phyloP scores from a whole-genome alignment of 345 rosid species.

The rapeseed (Brassica napus) region Da-Ae NC_063434.1:11170001-11170500 shows the following conservation, averaged over 20 bases:
- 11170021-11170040: conserved; percentile 32
- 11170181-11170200: not conserved
- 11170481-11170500: conserved; percentile 9
- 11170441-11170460: conserved; percentile 27
- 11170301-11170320: conserved; percentile 11
- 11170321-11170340: conserved; percentile 13
- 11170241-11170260: conserved; percentile 33
- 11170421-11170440: not conserved
- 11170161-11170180: not conserved
- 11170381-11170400: not conserved
- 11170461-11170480: conserved; percentile 25
- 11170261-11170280: conserved; percentile 5
- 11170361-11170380: not conserved
- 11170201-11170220: not conserved
- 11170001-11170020: conserved; percentile 30
- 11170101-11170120: not conserved
- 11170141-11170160: not conserved
- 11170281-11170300: conserved; percentile 14
- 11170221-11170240: not conserved
- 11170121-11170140: not conserved
- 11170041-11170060: conserved; percentile 27
- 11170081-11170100: not conserved
- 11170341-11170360: not conserved
- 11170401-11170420: conserved; percentile 3
- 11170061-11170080: conserved; percentile 14